These are phyloP conservation scores for Cerrena zonata DNA, from an alignment of 1,284 basidiomycete genomes.

Conservation along the genomic window DNA sequence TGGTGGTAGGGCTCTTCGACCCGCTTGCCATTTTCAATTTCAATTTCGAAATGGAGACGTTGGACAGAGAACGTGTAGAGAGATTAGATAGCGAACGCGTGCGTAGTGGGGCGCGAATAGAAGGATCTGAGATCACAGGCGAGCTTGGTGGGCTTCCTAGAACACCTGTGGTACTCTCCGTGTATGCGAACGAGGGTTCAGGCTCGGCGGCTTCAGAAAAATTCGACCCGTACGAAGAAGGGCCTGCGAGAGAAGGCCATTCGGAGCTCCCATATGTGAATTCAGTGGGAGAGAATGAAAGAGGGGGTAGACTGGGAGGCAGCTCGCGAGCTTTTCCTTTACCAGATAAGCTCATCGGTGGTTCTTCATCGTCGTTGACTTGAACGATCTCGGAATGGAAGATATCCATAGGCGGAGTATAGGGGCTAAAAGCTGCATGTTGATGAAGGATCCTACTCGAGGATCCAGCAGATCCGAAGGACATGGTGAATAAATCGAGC, in stretches of 20 bases:
- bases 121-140: constrained; percentile 12
- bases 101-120: constrained; percentile 27
- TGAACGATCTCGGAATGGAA: constrained; percentile 10
- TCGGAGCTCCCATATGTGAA: constrained; percentile 39
- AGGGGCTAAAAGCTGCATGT: not conserved
- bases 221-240: constrained; percentile 50
- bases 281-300: constrained; percentile 50
- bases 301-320: constrained; percentile 57
- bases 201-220: constrained; percentile 17
- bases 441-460: constrained; percentile 8
- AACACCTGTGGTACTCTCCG: constrained; percentile 8
- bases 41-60: constrained; percentile 41
- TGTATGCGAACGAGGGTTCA: constrained; percentile 16
- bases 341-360: constrained; percentile 9
- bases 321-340: constrained; percentile 56
- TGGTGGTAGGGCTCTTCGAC: constrained; percentile 39
- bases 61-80: constrained; percentile 38
- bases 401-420: constrained; percentile 3
- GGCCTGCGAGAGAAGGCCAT: constrained; percentile 42
- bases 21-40: constrained; percentile 43
- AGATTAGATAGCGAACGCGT: constrained; percentile 55
- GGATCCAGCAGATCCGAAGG: constrained; percentile 21
- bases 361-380: constrained; percentile 13
- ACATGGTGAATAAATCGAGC: constrained; percentile 37
- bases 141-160: constrained; percentile 13